These are phyloP conservation scores for Neocucurbitaria cava DNA, from an alignment of 2,329 filamentous ascomycete genomes.

Conservation along the genomic window DNA sequence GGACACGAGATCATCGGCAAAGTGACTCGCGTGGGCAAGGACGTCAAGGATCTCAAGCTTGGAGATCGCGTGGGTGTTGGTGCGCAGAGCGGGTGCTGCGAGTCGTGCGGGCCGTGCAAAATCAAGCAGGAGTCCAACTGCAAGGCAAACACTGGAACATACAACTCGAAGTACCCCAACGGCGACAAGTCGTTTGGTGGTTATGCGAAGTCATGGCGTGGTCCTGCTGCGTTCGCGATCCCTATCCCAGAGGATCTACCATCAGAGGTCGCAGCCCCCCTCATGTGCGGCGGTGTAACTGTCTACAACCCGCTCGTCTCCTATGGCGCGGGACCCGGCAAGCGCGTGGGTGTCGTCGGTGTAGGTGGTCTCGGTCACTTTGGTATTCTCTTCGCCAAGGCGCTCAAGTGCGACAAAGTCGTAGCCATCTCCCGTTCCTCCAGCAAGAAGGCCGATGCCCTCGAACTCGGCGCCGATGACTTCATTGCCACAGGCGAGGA, in stretches of 20 bases:
- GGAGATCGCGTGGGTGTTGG: conserved; percentile 67
- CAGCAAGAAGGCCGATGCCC: conserved; percentile 66
- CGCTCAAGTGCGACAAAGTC: conserved; percentile 71
- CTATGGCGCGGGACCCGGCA: conserved; percentile 77
- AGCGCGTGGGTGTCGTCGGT: conserved; percentile 77
- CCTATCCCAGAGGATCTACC: conserved; percentile 78
- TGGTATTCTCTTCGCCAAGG: conserved; percentile 72
- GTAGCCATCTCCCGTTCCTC: conserved; percentile 69
- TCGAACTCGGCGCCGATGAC: conserved; percentile 66
- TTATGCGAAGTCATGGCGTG: conserved; percentile 70
- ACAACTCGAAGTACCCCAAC: conserved; percentile 56
- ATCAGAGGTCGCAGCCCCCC: conserved; percentile 69
- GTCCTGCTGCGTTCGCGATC: conserved; percentile 75
- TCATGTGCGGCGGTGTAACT: conserved; percentile 85
- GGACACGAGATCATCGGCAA: conserved; percentile 53
- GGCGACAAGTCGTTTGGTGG: conserved; percentile 71
- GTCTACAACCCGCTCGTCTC: conserved; percentile 78
- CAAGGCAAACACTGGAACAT: conserved; percentile 54
- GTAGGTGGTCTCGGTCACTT: conserved; percentile 78
- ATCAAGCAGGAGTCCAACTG: conserved; percentile 54
- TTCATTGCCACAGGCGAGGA: conserved; percentile 68
- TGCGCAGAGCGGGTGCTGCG: conserved; percentile 57
- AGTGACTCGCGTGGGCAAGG: conserved; percentile 48
- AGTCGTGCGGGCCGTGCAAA: conserved; percentile 57
- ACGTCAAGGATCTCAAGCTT: conserved; percentile 60